phyloP scores from a whole-genome alignment of 805 yeast genomes.

The Pichia manshurica region DNA sequence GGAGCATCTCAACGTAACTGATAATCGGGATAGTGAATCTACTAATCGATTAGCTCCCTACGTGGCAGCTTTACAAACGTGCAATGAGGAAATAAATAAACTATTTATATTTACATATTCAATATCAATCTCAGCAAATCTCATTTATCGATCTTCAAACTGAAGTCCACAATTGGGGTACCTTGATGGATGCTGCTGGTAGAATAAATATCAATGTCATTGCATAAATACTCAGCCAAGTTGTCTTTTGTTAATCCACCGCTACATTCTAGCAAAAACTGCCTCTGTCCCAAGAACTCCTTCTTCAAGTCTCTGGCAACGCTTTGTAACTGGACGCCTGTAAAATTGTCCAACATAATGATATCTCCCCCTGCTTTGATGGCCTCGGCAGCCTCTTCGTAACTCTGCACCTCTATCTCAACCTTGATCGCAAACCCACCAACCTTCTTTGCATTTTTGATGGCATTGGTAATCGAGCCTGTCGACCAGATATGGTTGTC shows the following conservation, averaged over 20 bases:
- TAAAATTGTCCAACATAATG: conserved; percentile 88
- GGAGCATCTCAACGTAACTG: background rate
- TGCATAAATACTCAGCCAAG: conserved; percentile 57
- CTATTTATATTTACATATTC: background rate
- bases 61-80: too few relatives aligned
- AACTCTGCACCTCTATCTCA: conserved; percentile 87
- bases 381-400: conserved; percentile 85
- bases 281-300: conserved; percentile 42
- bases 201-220: conserved; percentile 82
- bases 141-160: conserved; percentile 54
- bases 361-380: conserved; percentile 94
- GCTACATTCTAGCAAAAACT: conserved; percentile 78
- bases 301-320: conserved; percentile 62
- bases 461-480: conserved; percentile 86
- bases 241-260: conserved; percentile 82
- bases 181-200: conserved; percentile 94
- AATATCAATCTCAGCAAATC: background rate
- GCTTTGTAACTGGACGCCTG: conserved; percentile 52
- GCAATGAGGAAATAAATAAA: background rate
- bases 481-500: conserved; percentile 92
- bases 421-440: conserved; percentile 87
- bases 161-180: conserved; percentile 73
- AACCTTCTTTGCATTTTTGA: conserved; percentile 64
- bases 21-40: background rate
- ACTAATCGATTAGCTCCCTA: background rate